Evolutionary conservation across 495 filamentous ascomycete genomes (phyloP), one percentile per base, ranked within the genome.

Genomic region (Emericellopsis terricola): DNA sequence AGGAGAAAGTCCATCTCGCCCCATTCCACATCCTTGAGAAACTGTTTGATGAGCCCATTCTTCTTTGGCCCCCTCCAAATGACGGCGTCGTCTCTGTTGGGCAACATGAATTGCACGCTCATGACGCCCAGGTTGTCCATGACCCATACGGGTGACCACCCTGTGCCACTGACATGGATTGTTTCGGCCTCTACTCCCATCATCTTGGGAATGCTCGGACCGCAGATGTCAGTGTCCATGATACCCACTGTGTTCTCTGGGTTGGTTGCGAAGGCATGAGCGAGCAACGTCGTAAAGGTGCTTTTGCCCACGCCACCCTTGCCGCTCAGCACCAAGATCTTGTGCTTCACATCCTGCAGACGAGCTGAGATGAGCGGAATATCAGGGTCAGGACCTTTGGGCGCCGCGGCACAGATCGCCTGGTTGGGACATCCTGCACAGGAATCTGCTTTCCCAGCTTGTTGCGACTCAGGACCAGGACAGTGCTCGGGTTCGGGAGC

Each of bases 11-110:
- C 91, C 54, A 96, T 58, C 39, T 86, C 78, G 8, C 91, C 89
- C 89, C 91, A 96, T 48, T 87, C 82, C 16, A 96, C 91, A 50
- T 97, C 91, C 55, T 87, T 91, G 17, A 97, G 47, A 45, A 97
- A 97, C 55, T 86, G 79, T 60, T 96, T 97, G 49, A 97, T 96
- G 37, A 97, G 52, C 1, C 89, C 89, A 46, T 94, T 97, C 69
- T 96, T 97, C 66, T 96, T 97, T 3, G 91, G 78, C 0, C 89
- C 89, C 18, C 87, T 65, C 91, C 89, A 97, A 38, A 97, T 96
- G 9, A 96, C 74, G 3, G 89, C 91, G 40, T 89, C 83, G 46
- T 96, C 89, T 3, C 79, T 62, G 38, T 81, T 81, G 0, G 89
- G 89, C 21, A 97, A 62, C 86, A 97, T 89, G 50, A 96, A 96